Evolutionary conservation across 306 rosid species (phyloP), one percentile per base, ranked within the genome.

Genomic region (Quillaja saponaria): DNA sequence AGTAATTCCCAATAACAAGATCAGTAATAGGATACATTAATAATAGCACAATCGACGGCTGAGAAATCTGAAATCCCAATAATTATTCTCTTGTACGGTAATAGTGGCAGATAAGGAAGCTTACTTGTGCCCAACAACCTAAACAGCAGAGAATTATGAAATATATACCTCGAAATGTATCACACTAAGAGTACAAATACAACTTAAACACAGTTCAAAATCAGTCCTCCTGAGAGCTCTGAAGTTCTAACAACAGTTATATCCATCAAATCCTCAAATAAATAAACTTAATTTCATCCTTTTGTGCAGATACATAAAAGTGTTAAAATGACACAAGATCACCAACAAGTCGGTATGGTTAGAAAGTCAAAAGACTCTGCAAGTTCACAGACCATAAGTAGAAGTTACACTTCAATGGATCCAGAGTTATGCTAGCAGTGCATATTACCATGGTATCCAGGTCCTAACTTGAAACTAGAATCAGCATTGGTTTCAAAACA

Each of bases 1-100:
- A 88, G 82, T 57, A 84, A 76, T 86, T 72, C 92, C 82, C 92
- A 84, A 84, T 79, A 79, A 84, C 67, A 84, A 75, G 41, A 83
- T 84, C 87, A 84, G 90, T 82, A 74, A 84, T 64, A 83, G 80
- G 89, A 70, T 78, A 72, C 79, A 80, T 54, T 65, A 72, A 72
- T 67, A 76, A 87, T 80, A 77, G 76, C 56, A 80, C 52, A 78
- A 25, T 69, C 71, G 83, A 78, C 34, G 80, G 84, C 57, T 68
- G 84, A 74, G 63, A 76, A 84, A 80, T 57, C 75, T 75, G 69
- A 59, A 83, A 78, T 67, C 77, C 89, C 82, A 62, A 68, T 60
- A 62, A 71, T 75, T 69, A 71, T 64, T 68, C 78, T 66, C 68
- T 69, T 73, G 44, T 77, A 76, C 59, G 63, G 21, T 82, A 60